phyloP scores from a whole-genome alignment of 768 basidiomycete genomes.

The Trametes cinnabarina region DNA sequence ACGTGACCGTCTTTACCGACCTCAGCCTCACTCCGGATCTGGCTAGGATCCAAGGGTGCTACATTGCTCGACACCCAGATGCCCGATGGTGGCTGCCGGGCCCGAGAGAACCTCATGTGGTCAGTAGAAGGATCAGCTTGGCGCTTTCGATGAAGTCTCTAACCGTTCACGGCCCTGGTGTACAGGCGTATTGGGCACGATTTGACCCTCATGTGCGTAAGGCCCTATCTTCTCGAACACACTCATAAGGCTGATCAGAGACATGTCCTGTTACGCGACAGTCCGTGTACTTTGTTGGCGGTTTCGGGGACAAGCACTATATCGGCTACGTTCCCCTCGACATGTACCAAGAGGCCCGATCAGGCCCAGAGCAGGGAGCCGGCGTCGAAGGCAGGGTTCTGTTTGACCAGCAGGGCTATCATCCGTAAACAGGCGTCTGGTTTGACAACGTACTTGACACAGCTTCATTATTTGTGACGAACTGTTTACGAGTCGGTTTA shows the following conservation, averaged over 20 bases:
- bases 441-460: background rate
- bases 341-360: conserved; percentile 39
- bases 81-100: conserved; percentile 52
- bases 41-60: conserved; percentile 39
- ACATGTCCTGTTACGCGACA: conserved; percentile 18
- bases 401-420: conserved; percentile 9
- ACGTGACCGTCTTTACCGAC: conserved; percentile 43
- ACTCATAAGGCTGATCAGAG: background rate
- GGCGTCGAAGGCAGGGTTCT: conserved; percentile 20
- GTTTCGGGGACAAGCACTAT: conserved; percentile 51
- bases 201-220: conserved; percentile 51
- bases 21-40: conserved; percentile 31
- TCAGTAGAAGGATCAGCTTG: conserved; percentile 26
- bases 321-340: conserved; percentile 50
- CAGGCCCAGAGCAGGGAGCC: conserved; percentile 2
- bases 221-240: background rate
- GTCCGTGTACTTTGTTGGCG: conserved; percentile 54
- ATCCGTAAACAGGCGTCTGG: background rate
- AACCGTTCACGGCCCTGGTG: conserved; percentile 1
- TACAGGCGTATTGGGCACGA: conserved; percentile 51
- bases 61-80: conserved; percentile 47
- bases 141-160: conserved; percentile 6
- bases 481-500: background rate
- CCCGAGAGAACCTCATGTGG: conserved; percentile 44
- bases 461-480: background rate